Base-by-base conservation (phyloP, 2,329 filamentous ascomycete species). In the Mollisiaceae sp. region DNA sequence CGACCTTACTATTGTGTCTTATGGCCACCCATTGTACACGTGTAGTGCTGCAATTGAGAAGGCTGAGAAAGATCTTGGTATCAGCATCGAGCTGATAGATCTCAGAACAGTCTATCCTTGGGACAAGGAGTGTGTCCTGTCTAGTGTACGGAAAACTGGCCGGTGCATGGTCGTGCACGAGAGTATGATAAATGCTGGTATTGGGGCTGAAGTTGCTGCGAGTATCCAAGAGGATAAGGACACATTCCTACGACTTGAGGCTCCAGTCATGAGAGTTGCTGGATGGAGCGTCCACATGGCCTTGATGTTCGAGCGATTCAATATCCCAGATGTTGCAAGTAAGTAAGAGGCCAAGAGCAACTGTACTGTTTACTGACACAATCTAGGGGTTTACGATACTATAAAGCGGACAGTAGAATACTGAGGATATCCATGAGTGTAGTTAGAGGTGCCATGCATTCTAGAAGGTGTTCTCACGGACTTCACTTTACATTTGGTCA, bases 161-260 rank as follows among this genome's bases (percentile, higher is more conserved):
- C 79, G 88, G 65, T 89, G 88, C 32, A 81, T 92, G 27, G 85
- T 92, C 0, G 90, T 92, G 1, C 90, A 92, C 74, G 90, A 92
- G 75, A 91, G 89, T 65, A 91, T 91, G 88, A 82, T 89, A 68
- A 91, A 91, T 73, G 88, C 88, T 14, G 90, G 90, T 20, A 86
- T 92, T 18, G 90, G 90, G 14, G 89, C 90, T 1, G 89, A 92
- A 70, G 85, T 92, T 5, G 89, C 90, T 12, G 88, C 89, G 1
- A 90, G 87, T 8, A 88, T 92, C 47, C 89, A 92, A 75, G 88
- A 91, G 66, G 75, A 77, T 60, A 73, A 74, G 52, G 83, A 83
- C 35, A 89, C 88, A 1, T 92, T 92, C 71, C 77, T 91, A 67
- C 82, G 84, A 8, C 75, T 92, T 4, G 89, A 92, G 70, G 89